These are phyloP conservation scores for Russula vinacea DNA, from an alignment of 768 basidiomycete genomes.

Conservation along the genomic window DNA sequence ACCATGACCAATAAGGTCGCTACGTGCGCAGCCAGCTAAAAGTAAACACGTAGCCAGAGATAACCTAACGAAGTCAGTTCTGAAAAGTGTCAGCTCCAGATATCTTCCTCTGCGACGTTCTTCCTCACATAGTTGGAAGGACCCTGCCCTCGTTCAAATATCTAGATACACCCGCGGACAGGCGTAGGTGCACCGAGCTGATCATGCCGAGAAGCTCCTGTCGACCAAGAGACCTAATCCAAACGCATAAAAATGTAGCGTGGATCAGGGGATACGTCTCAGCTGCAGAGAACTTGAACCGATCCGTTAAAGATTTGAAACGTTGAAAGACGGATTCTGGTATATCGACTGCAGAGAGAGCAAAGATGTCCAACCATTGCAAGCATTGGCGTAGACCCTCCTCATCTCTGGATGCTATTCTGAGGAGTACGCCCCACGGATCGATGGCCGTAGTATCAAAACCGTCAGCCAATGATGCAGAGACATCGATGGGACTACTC, in stretches of 20 bases:
- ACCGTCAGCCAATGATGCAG: slow-evolving; percentile 35
- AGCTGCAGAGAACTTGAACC: slow-evolving; percentile 41
- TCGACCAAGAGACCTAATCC: slow-evolving; percentile 57
- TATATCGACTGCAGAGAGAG: slow-evolving; percentile 63
- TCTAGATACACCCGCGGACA: slow-evolving; percentile 42
- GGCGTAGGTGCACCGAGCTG: slow-evolving; percentile 46
- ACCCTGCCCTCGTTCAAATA: slow-evolving; percentile 36
- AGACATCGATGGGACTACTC: slow-evolving; percentile 39
- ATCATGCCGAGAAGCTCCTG: slow-evolving; percentile 55
- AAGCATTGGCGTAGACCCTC: slow-evolving; percentile 49
- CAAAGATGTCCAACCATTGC: slow-evolving; percentile 58
- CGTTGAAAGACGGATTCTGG: slow-evolving; percentile 50
- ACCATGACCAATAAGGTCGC: slow-evolving; percentile 43
- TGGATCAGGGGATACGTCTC: slow-evolving; percentile 53
- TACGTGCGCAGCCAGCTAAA: slow-evolving; percentile 63
- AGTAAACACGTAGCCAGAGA: slow-evolving; percentile 60
- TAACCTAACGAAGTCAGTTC: slow-evolving; percentile 55
- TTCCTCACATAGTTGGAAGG: slow-evolving; percentile 22
- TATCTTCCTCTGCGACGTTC: not conserved
- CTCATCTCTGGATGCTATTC: slow-evolving; percentile 42
- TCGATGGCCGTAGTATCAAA: slow-evolving; percentile 39
- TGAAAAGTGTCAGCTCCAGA: slow-evolving; percentile 26
- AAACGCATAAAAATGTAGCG: slow-evolving; percentile 53
- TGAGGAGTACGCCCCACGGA: slow-evolving; percentile 53
- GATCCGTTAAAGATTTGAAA: slow-evolving; percentile 43